Base-by-base conservation (phyloP, 371 early-diverging fungal species). In the Rhizopus delemar region DNA sequence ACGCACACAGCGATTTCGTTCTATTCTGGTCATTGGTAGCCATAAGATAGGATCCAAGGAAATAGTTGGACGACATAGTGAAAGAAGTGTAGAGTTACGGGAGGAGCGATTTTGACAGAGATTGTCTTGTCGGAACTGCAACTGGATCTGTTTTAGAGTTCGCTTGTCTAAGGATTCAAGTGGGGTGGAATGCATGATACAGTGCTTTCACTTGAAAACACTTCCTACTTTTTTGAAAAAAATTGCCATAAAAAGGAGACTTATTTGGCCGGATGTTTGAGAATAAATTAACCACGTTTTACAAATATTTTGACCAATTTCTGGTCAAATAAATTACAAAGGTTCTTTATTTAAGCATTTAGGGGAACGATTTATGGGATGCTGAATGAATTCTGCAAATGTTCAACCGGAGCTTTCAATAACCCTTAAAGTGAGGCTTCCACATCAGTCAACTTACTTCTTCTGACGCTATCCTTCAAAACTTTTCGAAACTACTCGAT, bases 301-400 rank as follows among this genome's bases (percentile, higher is more conserved):
- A 36, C 36, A 36, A 36, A 36, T 36, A 36, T 0, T 36, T 36
- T 36, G 36, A 36, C 36, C 36, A 36, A 36, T 11, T 36, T 36
- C 11, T 36, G 36, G 36, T 36, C 36, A 36, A 36, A 36, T 36
- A 36, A 36, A 56, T 35, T 22, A 22, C 22, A 56, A 28, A 36
- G 56, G 2, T 46, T 56, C 56, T 57, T 57, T 50, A 50, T 60
- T 60, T 8, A 60, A 38, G 53, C 53, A 52, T 60, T 60, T 46
- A 53, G 53, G 32, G 15, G 53, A 60, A 39, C 7, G 8, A 34
- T 53, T 39, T 32, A 60, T 49, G 29, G 46, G 53, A 53, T 60
- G 60, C 33, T 60, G 38, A 48, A 48, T 60, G 41, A 53, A 31
- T 57, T 57, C 43, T 60, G 54, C 39, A 53, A 60, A 46, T 59